Evolutionary conservation across 805 yeast species (phyloP).

Genomic region (Scheffersomyces spartinae): DNA sequence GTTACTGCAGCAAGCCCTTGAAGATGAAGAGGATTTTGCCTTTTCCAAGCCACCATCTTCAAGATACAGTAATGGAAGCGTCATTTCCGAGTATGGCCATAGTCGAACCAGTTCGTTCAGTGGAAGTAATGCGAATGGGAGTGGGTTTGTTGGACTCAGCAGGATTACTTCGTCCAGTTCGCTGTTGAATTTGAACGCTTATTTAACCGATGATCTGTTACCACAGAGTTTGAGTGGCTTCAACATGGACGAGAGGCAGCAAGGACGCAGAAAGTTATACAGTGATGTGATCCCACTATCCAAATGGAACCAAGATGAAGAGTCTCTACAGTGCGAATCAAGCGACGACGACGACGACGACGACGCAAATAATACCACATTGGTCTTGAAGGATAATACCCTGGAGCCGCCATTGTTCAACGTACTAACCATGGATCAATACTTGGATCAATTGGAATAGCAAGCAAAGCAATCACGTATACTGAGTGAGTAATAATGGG

Average conservation of each 20-base stretch:
- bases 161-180: slow-evolving; percentile 29
- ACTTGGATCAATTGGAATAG: slow-evolving; percentile 1
- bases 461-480: not conserved
- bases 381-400: too few species aligned
- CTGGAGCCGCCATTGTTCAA: not conserved
- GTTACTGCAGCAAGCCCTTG: too few species aligned
- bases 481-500: too few species aligned
- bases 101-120: slow-evolving; percentile 13
- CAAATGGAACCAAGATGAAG: not conserved
- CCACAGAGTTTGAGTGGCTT: slow-evolving; percentile 2
- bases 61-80: slow-evolving; percentile 18
- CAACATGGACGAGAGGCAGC: too few species aligned
- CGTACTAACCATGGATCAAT: slow-evolving; percentile 1
- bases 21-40: too few species aligned
- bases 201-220: slow-evolving; percentile 24
- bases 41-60: slow-evolving; percentile 8
- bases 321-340: not conserved
- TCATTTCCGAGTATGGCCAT: too few species aligned
- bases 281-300: too few species aligned
- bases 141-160: slow-evolving; percentile 15
- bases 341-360: slow-evolving; percentile 1
- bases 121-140: slow-evolving; percentile 8
- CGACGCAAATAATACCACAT: slow-evolving; percentile 1
- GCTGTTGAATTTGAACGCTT: slow-evolving; percentile 30
- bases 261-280: too few species aligned